Conservation (phyloP, 352 stramenopile species). For the Phytophthora cryptogea region DNA sequence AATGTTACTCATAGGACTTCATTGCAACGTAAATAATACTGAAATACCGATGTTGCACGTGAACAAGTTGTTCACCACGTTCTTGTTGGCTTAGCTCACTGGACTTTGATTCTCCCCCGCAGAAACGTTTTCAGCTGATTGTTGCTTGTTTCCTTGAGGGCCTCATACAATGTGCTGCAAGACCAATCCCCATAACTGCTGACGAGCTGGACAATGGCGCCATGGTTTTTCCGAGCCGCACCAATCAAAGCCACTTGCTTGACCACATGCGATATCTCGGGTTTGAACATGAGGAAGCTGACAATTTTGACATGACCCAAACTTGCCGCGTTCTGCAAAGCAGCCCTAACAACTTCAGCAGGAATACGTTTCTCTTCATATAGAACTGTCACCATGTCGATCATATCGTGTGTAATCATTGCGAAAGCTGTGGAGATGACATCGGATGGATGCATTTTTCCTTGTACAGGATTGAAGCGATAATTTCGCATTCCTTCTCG, state of each 20-base stretch:
- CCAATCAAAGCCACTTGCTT: background rate
- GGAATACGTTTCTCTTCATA: background rate
- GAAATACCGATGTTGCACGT: too few species aligned
- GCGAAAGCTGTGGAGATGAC: slow-evolving; percentile 1
- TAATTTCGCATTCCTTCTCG: background rate
- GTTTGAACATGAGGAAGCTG: background rate
- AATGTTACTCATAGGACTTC: too few species aligned
- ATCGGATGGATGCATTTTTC: slow-evolving; percentile 2
- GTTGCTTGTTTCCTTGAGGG: background rate
- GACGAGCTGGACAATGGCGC: background rate
- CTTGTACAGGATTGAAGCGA: background rate
- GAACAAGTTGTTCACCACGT: too few species aligned
- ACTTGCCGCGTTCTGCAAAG: slow-evolving; percentile 1
- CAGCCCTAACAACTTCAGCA: background rate
- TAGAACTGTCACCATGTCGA: background rate
- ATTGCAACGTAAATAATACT: too few species aligned
- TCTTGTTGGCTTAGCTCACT: too few species aligned
- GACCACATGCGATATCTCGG: slow-evolving; percentile 1
- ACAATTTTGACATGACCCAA: background rate
- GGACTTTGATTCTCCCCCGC: background rate
- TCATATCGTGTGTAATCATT: background rate
- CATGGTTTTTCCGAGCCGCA: background rate
- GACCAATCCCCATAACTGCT: background rate
- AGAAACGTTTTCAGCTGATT: background rate
- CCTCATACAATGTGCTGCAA: background rate